Evolutionary conservation across 257 asterid genomes (phyloP), one percentile per base, ranked within the genome.

Genomic region (Orobanche coerulescens): DNA sequence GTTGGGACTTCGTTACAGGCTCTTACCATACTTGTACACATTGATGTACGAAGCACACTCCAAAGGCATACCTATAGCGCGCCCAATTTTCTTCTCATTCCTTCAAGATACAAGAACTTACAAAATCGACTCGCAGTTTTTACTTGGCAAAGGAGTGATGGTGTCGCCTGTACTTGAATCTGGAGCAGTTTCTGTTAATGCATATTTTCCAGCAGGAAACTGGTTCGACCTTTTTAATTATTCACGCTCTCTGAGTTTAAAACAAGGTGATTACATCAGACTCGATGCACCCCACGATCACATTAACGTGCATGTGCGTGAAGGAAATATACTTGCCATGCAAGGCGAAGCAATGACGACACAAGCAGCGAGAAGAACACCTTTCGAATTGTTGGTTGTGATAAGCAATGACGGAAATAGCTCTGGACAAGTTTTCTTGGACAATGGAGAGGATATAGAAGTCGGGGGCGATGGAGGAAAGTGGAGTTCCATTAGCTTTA

Each of bases 21-120:
- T 85, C 5, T 65, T 84, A 4, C 90, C 94, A 8, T 74, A 82
- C 73, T 70, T 82, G 12, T 85, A 85, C 78, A 80, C 82, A 11
- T 62, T 78, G 50, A 85, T 79, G 87, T 76, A 75, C 15, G 81
- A 85, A 65, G 69, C 94, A 1, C 87, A 78, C 71, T 31, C 62
- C 4, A 82, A 20, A 6, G 94, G 94, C 14, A 73, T 23, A 20
- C 94, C 94, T 10, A 82, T 85, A 3, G 90, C 84, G 0, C 66
- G 94, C 25, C 90, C 94, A 1, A 25, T 85, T 24, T 85, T 80
- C 85, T 85, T 85, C 79, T 82, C 87, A 5, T 85, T 81, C 26
- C 86, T 86, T 0, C 18, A 64, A 0, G 86, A 77, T 18, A 36
- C 72, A 12, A 69, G 66, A n/a, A 79, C 88, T 25, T 76, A 81